Percentiles rank a stretch among this genome's conserved stretches.
These are phyloP conservation scores for Malus hybrid DNA, from an alignment of 331 rosid species.

Conservation along the genomic window DNA sequence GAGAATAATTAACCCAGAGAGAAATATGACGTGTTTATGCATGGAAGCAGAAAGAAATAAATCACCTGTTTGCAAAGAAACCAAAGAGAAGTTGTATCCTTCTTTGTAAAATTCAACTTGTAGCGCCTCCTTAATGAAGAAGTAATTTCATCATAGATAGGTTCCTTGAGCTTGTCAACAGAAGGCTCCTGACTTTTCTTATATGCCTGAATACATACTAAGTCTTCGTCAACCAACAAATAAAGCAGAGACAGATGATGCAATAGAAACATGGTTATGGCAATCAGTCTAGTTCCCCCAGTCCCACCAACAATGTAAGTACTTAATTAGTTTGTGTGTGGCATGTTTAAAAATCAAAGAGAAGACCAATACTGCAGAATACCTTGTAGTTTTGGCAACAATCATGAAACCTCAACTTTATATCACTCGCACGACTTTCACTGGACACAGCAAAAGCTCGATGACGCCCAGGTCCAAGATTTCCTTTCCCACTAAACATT, in stretches of 20 bases:
- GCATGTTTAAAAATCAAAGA: neutral
- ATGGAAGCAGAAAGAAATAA: neutral
- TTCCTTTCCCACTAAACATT: conserved; percentile 71
- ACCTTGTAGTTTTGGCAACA: conserved; percentile 84
- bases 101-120: conserved; percentile 67
- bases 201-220: conserved; percentile 41
- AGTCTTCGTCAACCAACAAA: neutral
- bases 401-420: conserved; percentile 67
- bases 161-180: conserved; percentile 75
- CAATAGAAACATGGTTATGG: neutral
- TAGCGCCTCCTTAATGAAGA: conserved; percentile 44
- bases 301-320: neutral
- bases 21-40: neutral
- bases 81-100: conserved; percentile 77
- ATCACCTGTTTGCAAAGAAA: conserved; percentile 93
- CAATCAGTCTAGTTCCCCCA: neutral
- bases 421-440: conserved; percentile 91
- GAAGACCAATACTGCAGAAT: conserved; percentile 7
- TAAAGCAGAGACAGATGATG: neutral
- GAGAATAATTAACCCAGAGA: conserved; percentile 5
- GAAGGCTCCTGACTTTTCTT: conserved; percentile 70
- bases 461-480: conserved; percentile 66
- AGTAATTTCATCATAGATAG: conserved; percentile 58
- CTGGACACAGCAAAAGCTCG: conserved; percentile 88
- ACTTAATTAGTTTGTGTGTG: neutral